A percentile compares a stretch with the other conserved stretches of the same genome.
These are phyloP conservation scores for Myxozyma lipomycoides DNA, from an alignment of 805 yeast genomes.

Conservation along the genomic window DNA sequence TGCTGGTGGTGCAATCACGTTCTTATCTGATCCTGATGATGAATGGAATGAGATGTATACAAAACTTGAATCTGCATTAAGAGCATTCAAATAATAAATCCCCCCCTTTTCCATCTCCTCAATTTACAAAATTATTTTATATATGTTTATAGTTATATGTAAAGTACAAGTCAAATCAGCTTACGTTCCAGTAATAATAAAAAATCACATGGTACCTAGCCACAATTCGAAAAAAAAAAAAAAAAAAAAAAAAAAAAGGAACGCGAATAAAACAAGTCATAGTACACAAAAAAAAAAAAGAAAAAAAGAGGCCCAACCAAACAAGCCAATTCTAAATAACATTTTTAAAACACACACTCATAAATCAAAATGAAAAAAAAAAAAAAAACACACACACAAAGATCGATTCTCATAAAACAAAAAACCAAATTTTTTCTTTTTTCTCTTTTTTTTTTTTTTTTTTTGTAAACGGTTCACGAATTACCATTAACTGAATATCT, in stretches of 20 bases:
- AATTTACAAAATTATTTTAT: too few relatives aligned
- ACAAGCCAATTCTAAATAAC: not conserved
- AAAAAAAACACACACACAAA: too few relatives aligned
- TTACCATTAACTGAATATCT: slow-evolving; percentile 31
- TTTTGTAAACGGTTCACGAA: not conserved
- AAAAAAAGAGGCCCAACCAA: not conserved
- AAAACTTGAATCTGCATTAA: slow-evolving; percentile 76
- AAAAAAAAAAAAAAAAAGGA: not conserved
- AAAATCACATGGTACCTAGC: too few relatives aligned
- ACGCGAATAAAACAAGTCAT: not conserved
- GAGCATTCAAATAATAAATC: slow-evolving; percentile 47
- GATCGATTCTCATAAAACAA: not conserved
- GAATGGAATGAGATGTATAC: slow-evolving; percentile 91
- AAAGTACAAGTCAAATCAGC: not conserved
- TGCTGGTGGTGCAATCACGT: slow-evolving; percentile 98
- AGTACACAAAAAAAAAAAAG: not conserved
- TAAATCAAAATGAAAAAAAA: not conserved
- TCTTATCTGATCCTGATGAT: slow-evolving; percentile 71
- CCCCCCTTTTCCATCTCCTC: not conserved
- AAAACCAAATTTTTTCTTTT: not conserved
- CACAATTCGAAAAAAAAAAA: not conserved
- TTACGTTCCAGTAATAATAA: not conserved
- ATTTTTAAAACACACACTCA: not conserved
- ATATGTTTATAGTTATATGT: not conserved
- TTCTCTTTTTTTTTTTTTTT: too few relatives aligned